These are phyloP conservation scores for Saccharum spontaneum DNA, from an alignment of 176 grass and related monocot species.

Conservation along the genomic window DNA sequence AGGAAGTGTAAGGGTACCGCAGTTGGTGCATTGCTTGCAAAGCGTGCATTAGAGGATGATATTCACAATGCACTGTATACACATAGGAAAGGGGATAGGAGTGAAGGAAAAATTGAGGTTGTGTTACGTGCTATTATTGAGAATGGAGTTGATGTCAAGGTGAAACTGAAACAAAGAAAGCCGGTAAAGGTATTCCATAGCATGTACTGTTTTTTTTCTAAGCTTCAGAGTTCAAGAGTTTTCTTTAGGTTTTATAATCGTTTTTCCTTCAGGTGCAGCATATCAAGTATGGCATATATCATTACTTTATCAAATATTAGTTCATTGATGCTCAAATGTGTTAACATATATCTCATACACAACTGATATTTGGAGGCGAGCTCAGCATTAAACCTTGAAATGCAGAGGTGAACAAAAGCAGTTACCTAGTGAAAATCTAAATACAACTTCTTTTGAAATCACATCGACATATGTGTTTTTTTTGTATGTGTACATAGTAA, in stretches of 20 bases:
- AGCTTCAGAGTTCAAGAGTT: neutral
- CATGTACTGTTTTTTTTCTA: neutral
- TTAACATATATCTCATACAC: slow-evolving; percentile 3
- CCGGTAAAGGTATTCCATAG: slow-evolving; percentile 29
- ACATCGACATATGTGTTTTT: neutral
- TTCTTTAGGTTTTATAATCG: neutral
- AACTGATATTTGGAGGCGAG: neutral
- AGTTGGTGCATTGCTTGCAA: slow-evolving; percentile 55
- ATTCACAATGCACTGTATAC: slow-evolving; percentile 72
- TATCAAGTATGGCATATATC: neutral
- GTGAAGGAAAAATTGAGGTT: no score
- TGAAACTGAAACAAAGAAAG: slow-evolving; percentile 58
- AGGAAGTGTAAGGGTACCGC: slow-evolving; percentile 61
- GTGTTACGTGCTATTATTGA: slow-evolving; percentile 31
- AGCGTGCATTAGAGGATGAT: slow-evolving; percentile 67
- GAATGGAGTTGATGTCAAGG: slow-evolving; percentile 73
- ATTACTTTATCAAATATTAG: neutral
- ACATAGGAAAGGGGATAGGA: slow-evolving; percentile 59
- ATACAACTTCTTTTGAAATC: neutral
- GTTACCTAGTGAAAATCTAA: neutral
- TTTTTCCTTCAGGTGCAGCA: neutral
- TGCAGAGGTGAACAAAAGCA: neutral
- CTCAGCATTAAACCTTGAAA: neutral
- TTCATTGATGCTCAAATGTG: neutral
- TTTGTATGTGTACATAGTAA: neutral